Evolutionary conservation across 768 basidiomycete species (phyloP).

Genomic region (Roridomyces roridus): DNA sequence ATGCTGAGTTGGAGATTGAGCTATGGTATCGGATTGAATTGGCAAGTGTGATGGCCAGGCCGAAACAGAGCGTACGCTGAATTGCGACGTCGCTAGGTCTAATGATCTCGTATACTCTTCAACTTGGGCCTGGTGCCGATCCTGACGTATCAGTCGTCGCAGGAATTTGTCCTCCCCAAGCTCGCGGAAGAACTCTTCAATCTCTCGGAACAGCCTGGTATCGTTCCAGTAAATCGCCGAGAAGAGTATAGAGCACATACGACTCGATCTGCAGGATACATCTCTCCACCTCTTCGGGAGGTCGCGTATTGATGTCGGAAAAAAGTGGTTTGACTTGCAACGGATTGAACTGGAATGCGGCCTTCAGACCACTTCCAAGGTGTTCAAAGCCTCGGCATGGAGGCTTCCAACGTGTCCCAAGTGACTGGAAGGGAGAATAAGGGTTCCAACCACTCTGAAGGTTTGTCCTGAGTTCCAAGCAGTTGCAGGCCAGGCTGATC

Average conservation of each 20-base stretch:
- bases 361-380: no score
- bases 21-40: neutral
- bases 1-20: neutral
- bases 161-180: neutral
- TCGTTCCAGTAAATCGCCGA: neutral
- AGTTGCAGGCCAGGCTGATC: no score
- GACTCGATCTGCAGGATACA: slow-evolving; percentile 1
- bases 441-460: no score
- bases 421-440: no score
- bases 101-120: slow-evolving; percentile 1
- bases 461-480: no score
- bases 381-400: no score
- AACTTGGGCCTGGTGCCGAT: neutral
- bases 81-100: no score
- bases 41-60: neutral
- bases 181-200: neutral
- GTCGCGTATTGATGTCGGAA: neutral
- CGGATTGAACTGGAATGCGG: no score
- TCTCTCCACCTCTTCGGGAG: slow-evolving; percentile 3
- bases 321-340: no score
- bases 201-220: neutral
- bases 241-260: neutral
- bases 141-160: slow-evolving; percentile 1
- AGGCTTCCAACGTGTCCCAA: no score
- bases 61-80: neutral